Base-by-base conservation (phyloP, 129 eudicot genomes). In the Flaveria sonorensis region DNA sequence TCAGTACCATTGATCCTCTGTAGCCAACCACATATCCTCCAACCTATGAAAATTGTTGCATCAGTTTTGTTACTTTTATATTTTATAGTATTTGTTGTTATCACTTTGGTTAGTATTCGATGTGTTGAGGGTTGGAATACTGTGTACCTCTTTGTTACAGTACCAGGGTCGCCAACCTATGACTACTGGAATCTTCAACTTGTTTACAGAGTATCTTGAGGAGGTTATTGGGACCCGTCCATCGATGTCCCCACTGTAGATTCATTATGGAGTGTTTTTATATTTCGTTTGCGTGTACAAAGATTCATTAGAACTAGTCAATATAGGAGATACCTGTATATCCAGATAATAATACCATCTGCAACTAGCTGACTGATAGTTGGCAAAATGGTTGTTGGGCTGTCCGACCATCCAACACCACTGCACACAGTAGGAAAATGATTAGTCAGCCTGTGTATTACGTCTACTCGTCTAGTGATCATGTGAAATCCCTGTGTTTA, bases 11-110 rank as follows among this genome's bases (percentile, higher is more conserved):
- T 63, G 69, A 63, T 52, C 87, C 85, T 77, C 72, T 79, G 83
- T 86, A 89, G 16, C 81, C 90, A 23, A 88, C 85, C 28, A 77
- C 88, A 77, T 85, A 88, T 18, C 94, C 94, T 81, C 94, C 91
- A 70, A 86, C 89, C 94, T 89, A 72, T 51, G 67, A 71, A 48
- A 67, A 24, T 46, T 32, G 43, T 6, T n/a, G 14, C 65, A 62
- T 63, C 8, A 11, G 59, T 48, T 79, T 48, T 79, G 56, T 48
- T 39, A 32, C 23, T 46, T 71, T 79, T 48, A 15, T 48, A 48
- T 61, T 50, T 43, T 73, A 36, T 70, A 11, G 16, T 64, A 5
- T 23, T 45, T 46, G 53, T 75, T 23, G 43, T 23, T 43, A 18
- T 55, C 67, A 24, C 36, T 43, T 21, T 2, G 55, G 20, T 10